A percentile compares a stretch with the other conserved stretches of the same genome.
Evolutionary conservation across 495 filamentous ascomycete species (phyloP).

Genomic region (Entonaema liquescens): DNA sequence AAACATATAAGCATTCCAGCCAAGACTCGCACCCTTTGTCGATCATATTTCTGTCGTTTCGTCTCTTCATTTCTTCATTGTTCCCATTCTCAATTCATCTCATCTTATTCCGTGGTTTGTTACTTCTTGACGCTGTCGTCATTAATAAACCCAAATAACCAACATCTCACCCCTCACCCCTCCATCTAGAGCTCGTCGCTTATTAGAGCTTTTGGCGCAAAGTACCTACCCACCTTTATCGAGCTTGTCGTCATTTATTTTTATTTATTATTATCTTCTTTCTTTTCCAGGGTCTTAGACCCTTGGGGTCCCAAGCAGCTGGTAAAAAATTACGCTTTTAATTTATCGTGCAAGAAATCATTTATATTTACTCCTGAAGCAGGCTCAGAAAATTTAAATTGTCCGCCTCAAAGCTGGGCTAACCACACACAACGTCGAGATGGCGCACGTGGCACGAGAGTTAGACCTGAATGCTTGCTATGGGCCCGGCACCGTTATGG

Average conservation of each 20-base stretch:
- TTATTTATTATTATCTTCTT: constrained; percentile 12
- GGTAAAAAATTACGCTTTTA: constrained; percentile 40
- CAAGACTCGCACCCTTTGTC: constrained; percentile 33
- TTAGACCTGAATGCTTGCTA: constrained; percentile 56
- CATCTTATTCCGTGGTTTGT: constrained; percentile 16
- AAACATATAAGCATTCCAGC: constrained; percentile 38
- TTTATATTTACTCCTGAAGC: constrained; percentile 19
- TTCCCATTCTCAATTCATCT: constrained; percentile 11
- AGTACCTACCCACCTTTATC: constrained; percentile 7
- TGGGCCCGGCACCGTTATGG: constrained; percentile 51
- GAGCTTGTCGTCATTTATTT: constrained; percentile 23
- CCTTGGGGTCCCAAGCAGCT: constrained; percentile 34
- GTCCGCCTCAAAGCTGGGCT: constrained; percentile 19
- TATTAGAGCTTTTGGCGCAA: constrained; percentile 15
- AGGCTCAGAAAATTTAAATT: constrained; percentile 25
- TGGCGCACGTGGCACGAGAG: constrained; percentile 53
- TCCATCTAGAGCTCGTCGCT: not conserved
- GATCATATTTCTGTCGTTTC: constrained; percentile 25
- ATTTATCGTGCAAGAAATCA: constrained; percentile 23
- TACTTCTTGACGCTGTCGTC: constrained; percentile 27
- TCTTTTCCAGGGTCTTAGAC: constrained; percentile 32
- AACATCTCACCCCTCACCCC: not conserved
- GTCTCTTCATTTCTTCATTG: constrained; percentile 20
- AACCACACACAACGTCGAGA: constrained; percentile 45
- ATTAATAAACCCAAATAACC: constrained; percentile 10